Base-by-base conservation (phyloP, 108 stramenopile genomes). In the Skeletonema grethae region DNA sequence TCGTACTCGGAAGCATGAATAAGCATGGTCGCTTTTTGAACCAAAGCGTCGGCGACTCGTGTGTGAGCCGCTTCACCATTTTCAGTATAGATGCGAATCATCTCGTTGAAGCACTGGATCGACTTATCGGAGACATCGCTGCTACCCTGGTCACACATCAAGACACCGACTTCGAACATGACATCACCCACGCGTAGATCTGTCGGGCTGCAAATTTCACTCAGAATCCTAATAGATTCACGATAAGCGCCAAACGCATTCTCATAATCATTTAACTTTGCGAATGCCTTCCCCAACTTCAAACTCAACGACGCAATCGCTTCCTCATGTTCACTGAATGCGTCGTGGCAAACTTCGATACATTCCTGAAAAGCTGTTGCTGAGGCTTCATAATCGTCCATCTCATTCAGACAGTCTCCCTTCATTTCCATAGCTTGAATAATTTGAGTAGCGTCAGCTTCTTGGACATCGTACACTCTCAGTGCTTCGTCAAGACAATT, bases 181-280 rank as follows among this genome's bases (percentile, higher is more conserved):
- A 77, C 71, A 24, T 71, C 65, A 11, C 70, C 84, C 36, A 81
- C 53, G 22, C 55, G 70, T n/a, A 75, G 69, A 50, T 82, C 60
- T 13, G 72, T 61, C 3, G 65, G 36, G n/a, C 78, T 74, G 5
- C 65, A 53, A 16, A 38, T 53, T 4, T 64, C 46, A 32, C 72
- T 69, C 31, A 55, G 64, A 41, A 75, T 61, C 13, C 56, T 46
- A 11, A 82, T 67, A 35, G 67, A 65, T 25, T 71, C 61, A 11
- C 61, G 60, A 70, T 43, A 83, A 6, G 67, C 65, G n/a, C 75
- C 58, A 36, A 83, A 63, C 20, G 84, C 82, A 55, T 76, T 71
- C 12, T 79, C 73, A 48, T 67, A 67, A 4, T 76, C 82, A 25
- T 65, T 61, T 22, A 59, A 53, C 22, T 71, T 82, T n/a, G 73